These are phyloP conservation scores for Sclerotinia subarctica DNA, from an alignment of 2,329 filamentous ascomycete species.

Conservation along the genomic window DNA sequence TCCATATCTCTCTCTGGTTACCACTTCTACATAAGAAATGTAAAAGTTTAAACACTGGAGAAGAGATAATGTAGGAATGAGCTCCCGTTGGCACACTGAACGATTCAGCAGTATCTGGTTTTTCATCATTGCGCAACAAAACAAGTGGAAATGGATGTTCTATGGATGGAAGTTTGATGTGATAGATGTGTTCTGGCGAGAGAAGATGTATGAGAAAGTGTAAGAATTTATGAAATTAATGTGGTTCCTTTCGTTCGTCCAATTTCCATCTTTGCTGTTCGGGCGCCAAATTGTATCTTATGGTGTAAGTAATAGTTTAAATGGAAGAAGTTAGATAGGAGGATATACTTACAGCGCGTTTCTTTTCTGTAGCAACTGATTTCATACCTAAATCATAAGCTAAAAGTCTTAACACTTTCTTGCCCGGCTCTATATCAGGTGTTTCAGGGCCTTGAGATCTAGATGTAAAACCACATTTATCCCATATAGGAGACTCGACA, in stretches of 20 bases:
- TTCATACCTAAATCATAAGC: slow-evolving; percentile 71
- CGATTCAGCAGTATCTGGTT: slow-evolving; percentile 73
- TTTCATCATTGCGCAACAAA: slow-evolving; percentile 59
- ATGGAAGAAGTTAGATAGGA: background rate
- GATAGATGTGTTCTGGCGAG: background rate
- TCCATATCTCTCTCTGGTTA: slow-evolving; percentile 35
- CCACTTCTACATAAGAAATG: slow-evolving; percentile 46
- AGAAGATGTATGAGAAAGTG: background rate
- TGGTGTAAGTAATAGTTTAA: slow-evolving; percentile 16
- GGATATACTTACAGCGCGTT: slow-evolving; percentile 67
- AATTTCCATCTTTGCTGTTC: slow-evolving; percentile 79
- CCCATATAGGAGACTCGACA: slow-evolving; percentile 68
- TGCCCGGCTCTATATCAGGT: slow-evolving; percentile 66
- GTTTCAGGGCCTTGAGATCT: slow-evolving; percentile 32
- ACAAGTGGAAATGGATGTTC: background rate
- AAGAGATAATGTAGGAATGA: slow-evolving; percentile 26
- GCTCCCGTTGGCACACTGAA: slow-evolving; percentile 37
- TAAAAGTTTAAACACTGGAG: slow-evolving; percentile 37
- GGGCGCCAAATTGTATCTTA: slow-evolving; percentile 77
- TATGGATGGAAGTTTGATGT: too few relatives aligned
- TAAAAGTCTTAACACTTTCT: slow-evolving; percentile 74
- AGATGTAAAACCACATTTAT: slow-evolving; percentile 79
- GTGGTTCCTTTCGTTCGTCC: slow-evolving; percentile 67
- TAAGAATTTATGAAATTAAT: slow-evolving; percentile 44
- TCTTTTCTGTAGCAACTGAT: slow-evolving; percentile 78